Evolutionary conservation across 495 filamentous ascomycete genomes (phyloP), one percentile per base, ranked within the genome.

Genomic region (Aspergillus haitiensis): DNA sequence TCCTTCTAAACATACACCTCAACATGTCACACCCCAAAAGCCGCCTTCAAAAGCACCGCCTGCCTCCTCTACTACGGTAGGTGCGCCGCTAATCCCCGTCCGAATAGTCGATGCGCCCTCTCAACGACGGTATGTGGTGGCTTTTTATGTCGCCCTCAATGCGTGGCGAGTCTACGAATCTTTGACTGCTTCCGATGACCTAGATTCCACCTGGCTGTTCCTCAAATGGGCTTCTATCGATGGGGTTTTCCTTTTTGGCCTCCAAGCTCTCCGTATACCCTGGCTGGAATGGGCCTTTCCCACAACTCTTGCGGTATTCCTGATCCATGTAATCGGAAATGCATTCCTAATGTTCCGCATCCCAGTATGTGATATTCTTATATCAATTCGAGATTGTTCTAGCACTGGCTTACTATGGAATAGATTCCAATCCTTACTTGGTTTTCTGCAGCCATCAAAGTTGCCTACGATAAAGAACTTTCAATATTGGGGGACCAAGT

Each of bases 151-250:
- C 32, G 79, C 75, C 7, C 75, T 98, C 34, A 79, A 87, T 66
- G 84, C 84, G 56, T 97, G 89, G 88, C 83, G 91, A 51, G 69
- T 93, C 9, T 96, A 90, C 68, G 93, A 98, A 74, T 93, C 90
- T 69, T 83, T 83, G 63, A 78, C 92, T 33, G 79, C 88, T 4
- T 86, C 89, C 40, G 89, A 92, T 36, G 87, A 93, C 57, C 77
- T 86, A 57, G 86, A 91, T 70, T 91, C 89, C 13, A 86, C 94
- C 27, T 89, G 86, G 85, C 79, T 93, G 45, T 96, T 96, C 71
- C 74, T 93, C 70, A 98, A 98, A 82, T 98, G 94, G 94, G 80
- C 88, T 55, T 79, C 82, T 33, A 80, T 98, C 16, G 94, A 98
- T 74, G 83, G 84, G 16, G 70, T 88, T 33, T 96, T 92, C 72